Conservation (phyloP, 306 rosid genomes). For the Sesbania bispinosa region DNA sequence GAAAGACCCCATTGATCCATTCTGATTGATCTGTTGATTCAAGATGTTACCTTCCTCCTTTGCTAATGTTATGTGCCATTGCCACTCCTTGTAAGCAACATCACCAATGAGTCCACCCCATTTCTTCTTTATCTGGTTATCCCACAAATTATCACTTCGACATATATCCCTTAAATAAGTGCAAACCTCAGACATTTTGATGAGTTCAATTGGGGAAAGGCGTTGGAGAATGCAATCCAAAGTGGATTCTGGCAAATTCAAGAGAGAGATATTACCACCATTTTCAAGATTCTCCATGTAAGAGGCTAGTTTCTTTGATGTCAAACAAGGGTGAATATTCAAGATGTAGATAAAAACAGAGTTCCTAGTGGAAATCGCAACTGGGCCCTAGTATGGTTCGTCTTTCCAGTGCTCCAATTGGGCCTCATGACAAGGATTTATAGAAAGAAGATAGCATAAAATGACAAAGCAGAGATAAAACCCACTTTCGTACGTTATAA, state of each 20-base stretch:
- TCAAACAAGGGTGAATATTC: too few species aligned
- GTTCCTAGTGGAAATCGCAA: too few species aligned
- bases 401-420: too few species aligned
- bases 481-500: too few species aligned
- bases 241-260: constrained; percentile 62
- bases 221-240: constrained; percentile 47
- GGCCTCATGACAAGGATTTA: too few species aligned
- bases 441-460: too few species aligned
- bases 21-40: constrained; percentile 11
- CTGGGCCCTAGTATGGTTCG: too few species aligned
- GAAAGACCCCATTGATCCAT: constrained; percentile 39
- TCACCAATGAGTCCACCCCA: constrained; percentile 57
- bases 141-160: constrained; percentile 56
- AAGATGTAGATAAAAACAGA: too few species aligned
- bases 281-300: constrained; percentile 30
- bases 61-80: constrained; percentile 33
- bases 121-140: constrained; percentile 45
- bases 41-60: constrained; percentile 25
- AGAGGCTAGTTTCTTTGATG: too few species aligned
- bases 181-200: constrained; percentile 50
- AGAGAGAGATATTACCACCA: constrained; percentile 26
- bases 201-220: constrained; percentile 59
- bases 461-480: too few species aligned
- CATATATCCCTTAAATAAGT: constrained; percentile 46
- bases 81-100: constrained; percentile 52